Evolutionary conservation across 1,284 basidiomycete species (phyloP).

Genomic region (Apiotrichum sp.): DNA sequence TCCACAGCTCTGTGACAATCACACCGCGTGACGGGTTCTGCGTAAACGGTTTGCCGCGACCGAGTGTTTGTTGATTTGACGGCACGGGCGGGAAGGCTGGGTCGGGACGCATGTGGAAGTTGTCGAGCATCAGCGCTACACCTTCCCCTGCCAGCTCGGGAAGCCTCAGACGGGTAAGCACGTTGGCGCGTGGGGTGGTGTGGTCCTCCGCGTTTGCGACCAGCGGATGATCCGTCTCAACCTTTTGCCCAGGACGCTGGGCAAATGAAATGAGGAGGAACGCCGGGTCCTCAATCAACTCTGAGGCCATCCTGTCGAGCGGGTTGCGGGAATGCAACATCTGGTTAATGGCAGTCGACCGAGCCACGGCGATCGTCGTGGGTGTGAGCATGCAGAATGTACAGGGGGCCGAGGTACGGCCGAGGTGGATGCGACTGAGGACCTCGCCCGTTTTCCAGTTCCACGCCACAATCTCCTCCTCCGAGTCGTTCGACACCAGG

Average conservation of each 20-base stretch:
- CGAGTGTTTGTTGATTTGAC: slow-evolving; percentile 15
- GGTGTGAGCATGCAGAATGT: slow-evolving; percentile 13
- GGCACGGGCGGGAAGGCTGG: slow-evolving; percentile 34
- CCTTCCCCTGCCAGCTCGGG: slow-evolving; percentile 22
- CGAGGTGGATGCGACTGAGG: slow-evolving; percentile 17
- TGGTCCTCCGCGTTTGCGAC: slow-evolving; percentile 25
- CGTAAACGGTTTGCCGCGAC: slow-evolving; percentile 35
- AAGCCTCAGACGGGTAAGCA: slow-evolving; percentile 29
- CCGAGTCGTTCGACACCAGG: slow-evolving; percentile 21
- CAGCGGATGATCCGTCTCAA: slow-evolving; percentile 26
- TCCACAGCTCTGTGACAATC: slow-evolving; percentile 38
- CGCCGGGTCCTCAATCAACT: slow-evolving; percentile 18
- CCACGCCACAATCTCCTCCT: slow-evolving; percentile 44
- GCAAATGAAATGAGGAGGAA: slow-evolving; percentile 37
- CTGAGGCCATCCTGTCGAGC: not conserved
- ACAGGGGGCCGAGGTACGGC: slow-evolving; percentile 3
- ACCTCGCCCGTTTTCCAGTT: slow-evolving; percentile 46
- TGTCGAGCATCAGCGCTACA: slow-evolving; percentile 3
- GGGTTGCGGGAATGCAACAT: not conserved
- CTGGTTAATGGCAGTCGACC: not conserved
- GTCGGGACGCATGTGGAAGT: slow-evolving; percentile 43
- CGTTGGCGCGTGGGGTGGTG: slow-evolving; percentile 29
- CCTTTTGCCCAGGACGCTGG: slow-evolving; percentile 16
- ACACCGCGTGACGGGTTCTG: slow-evolving; percentile 40
- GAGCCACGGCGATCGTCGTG: slow-evolving; percentile 10